Evolutionary conservation across 1,139 yeast species (phyloP).

Genomic region (Lodderomyces margitis): DNA sequence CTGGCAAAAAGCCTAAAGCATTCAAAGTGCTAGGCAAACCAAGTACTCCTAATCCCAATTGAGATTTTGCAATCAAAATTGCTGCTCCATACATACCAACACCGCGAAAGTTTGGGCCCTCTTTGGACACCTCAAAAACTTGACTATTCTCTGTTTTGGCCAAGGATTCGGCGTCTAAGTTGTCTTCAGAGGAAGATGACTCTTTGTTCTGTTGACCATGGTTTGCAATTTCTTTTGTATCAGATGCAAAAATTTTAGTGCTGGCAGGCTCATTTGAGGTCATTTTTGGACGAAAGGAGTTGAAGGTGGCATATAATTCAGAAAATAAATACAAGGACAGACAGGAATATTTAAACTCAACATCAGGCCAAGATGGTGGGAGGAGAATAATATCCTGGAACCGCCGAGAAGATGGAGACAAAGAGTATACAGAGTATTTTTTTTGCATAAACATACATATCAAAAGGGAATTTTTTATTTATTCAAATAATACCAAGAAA

Average conservation of each 20-base stretch:
- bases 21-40: background rate
- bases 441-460: background rate
- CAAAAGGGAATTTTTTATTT: no score
- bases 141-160: background rate
- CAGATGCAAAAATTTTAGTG: background rate
- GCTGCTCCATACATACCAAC: conserved; percentile 1
- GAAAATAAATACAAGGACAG: no score
- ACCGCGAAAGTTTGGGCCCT: background rate
- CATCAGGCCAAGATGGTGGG: no score
- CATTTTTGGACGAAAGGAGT: no score
- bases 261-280: background rate
- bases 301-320: no score
- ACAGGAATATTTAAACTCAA: no score
- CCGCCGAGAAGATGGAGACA: background rate
- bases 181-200: background rate
- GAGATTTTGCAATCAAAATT: background rate
- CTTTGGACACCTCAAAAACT: background rate
- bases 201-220: background rate
- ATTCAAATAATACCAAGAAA: no score
- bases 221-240: no score
- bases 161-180: background rate
- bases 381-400: no score
- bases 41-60: conserved; percentile 1
- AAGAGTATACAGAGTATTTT: no score
- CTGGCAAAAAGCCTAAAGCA: background rate